phyloP scores from a whole-genome alignment of 2,329 filamentous ascomycete genomes.

The Pseudocercospora eumusae region DNA sequence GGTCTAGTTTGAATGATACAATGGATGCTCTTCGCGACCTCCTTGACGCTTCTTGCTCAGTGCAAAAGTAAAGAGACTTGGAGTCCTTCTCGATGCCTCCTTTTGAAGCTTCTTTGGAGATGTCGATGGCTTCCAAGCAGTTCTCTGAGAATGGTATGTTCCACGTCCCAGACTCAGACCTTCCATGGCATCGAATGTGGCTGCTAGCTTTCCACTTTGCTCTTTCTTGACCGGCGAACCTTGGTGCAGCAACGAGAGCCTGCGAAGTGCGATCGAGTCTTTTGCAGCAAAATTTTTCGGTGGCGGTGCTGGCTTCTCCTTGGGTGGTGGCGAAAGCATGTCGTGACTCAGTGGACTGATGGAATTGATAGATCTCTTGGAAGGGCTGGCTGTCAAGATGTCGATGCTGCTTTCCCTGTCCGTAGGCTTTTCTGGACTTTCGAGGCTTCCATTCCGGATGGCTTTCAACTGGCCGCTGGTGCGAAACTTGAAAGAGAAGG shows the following conservation, averaged over 20 bases:
- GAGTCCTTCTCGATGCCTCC: neutral
- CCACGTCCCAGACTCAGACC: constrained; percentile 5
- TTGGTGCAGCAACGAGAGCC: constrained; percentile 3
- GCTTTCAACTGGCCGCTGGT: constrained; percentile 14
- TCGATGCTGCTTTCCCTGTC: constrained; percentile 6
- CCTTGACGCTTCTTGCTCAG: constrained; percentile 5
- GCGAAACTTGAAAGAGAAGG: constrained; percentile 43
- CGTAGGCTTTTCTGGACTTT: neutral
- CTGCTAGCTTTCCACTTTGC: neutral
- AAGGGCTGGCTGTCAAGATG: constrained; percentile 15
- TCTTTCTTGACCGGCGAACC: constrained; percentile 6
- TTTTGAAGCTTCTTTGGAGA: constrained; percentile 4
- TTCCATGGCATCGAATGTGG: constrained; percentile 3
- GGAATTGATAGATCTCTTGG: neutral
- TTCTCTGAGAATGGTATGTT: neutral
- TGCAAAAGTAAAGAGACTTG: constrained; percentile 4
- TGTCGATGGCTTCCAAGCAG: neutral
- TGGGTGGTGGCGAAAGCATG: constrained; percentile 11
- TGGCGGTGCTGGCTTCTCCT: constrained; percentile 11
- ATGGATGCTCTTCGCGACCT: neutral
- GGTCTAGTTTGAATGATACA: neutral
- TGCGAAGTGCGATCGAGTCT: constrained; percentile 16
- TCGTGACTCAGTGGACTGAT: neutral
- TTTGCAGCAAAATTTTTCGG: constrained; percentile 3
- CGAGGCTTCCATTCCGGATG: neutral